Percentiles rank a stretch among this genome's conserved stretches.
These are phyloP conservation scores for Drosera capensis DNA, from an alignment of 148 eudicot genomes.

Conservation along the genomic window DNA sequence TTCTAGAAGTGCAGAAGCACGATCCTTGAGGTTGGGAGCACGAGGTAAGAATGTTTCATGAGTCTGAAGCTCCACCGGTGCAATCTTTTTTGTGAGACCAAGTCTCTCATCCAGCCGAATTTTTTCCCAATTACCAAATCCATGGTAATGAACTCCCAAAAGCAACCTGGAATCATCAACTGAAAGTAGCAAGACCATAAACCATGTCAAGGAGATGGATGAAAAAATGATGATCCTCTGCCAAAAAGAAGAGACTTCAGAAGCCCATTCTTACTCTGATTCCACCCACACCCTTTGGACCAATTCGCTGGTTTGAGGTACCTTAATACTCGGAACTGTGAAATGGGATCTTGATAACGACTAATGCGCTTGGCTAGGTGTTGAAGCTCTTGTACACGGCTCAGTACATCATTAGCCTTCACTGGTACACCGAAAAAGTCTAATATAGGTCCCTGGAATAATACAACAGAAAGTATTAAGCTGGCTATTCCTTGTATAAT, in stretches of 20 bases:
- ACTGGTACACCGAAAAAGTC: conserved; percentile 97
- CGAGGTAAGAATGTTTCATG: conserved; percentile 98
- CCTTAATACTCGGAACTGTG: conserved; percentile 70
- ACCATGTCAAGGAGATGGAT: conserved; percentile 5
- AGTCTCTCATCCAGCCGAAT: conserved; percentile 87
- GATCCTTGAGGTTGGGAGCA: conserved; percentile 96
- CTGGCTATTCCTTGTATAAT: too few species aligned
- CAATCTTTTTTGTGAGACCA: conserved; percentile 85
- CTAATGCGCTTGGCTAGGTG: conserved; percentile 71
- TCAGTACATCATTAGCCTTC: conserved; percentile 77
- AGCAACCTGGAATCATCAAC: conserved; percentile 98
- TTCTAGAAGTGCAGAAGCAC: conserved; percentile 89
- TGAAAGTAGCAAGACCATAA: conserved; percentile 8
- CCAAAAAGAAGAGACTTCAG: too few species aligned
- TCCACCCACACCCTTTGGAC: conserved; percentile 99
- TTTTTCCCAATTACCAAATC: conserved; percentile 98
- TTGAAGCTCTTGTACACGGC: conserved; percentile 89
- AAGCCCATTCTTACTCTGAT: conserved; percentile 57
- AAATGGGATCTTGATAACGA: conserved; percentile 58
- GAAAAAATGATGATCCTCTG: too few species aligned
- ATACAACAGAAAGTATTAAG: too few species aligned
- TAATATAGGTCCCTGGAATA: conserved; percentile 65
- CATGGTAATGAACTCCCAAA: conserved; percentile 85
- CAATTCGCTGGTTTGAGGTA: conserved; percentile 94
- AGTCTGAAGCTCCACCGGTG: conserved; percentile 96